Percentiles rank a stretch among this genome's conserved stretches.
phyloP scores from a whole-genome alignment of 495 filamentous ascomycete genomes.

The Trichoderma erinaceum region DNA sequence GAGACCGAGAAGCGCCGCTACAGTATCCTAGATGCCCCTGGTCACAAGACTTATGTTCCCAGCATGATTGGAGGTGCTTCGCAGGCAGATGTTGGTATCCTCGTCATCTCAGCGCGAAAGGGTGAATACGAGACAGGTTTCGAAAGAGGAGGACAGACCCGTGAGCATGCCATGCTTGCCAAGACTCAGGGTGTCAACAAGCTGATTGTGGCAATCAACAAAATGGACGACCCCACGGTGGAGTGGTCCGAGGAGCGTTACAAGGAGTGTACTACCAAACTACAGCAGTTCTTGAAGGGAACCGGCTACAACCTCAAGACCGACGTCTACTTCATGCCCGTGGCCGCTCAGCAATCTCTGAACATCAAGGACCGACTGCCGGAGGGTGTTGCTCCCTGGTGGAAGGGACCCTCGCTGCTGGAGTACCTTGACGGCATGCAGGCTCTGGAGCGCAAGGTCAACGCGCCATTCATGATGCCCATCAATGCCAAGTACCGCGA shows the following conservation, averaged over 20 bases:
- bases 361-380: constrained; percentile 86
- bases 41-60: constrained; percentile 93
- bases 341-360: constrained; percentile 77
- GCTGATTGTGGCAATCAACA: constrained; percentile 90
- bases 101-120: constrained; percentile 95
- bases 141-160: constrained; percentile 94
- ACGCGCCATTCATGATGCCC: constrained; percentile 99
- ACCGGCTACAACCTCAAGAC: constrained; percentile 89
- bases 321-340: constrained; percentile 91
- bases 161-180: constrained; percentile 93
- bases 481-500: constrained; percentile 92
- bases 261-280: constrained; percentile 85
- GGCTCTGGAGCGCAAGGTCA: constrained; percentile 88
- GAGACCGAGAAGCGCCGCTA: constrained; percentile 85
- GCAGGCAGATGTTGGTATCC: constrained; percentile 90
- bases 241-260: constrained; percentile 91
- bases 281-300: constrained; percentile 77
- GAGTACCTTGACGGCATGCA: constrained; percentile 91
- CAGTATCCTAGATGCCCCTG: constrained; percentile 92
- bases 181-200: constrained; percentile 98
- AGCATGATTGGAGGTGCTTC: constrained; percentile 94
- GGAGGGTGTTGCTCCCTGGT: constrained; percentile 71
- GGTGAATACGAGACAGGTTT: constrained; percentile 99
- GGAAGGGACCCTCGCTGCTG: constrained; percentile 85
- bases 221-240: constrained; percentile 96